These are phyloP conservation scores for Lachnellula subtilissima DNA, from an alignment of 2,329 filamentous ascomycete species.

Conservation along the genomic window DNA sequence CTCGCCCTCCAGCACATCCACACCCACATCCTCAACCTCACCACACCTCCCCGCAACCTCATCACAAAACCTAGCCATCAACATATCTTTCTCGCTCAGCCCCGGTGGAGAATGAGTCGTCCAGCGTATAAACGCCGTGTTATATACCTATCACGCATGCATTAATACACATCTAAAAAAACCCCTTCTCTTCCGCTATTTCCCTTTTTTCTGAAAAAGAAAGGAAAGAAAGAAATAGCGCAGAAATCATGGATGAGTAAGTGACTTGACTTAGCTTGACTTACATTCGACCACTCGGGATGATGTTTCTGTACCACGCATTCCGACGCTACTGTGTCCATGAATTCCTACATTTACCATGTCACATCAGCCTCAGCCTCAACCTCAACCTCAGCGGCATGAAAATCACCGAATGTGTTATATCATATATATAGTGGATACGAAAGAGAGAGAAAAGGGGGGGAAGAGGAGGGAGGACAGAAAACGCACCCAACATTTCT, in stretches of 20 bases:
- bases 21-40: conserved; percentile 36
- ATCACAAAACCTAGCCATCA: conserved; percentile 60
- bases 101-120: conserved; percentile 65
- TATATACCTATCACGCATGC: conserved; percentile 52
- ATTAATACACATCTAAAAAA: neutral
- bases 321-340: conserved; percentile 65
- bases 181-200: neutral
- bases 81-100: conserved; percentile 58
- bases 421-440: no score
- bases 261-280: conserved; percentile 15
- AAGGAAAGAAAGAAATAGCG: neutral
- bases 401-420: neutral
- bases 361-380: no score
- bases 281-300: conserved; percentile 71
- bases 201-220: no score
- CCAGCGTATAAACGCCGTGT: conserved; percentile 66
- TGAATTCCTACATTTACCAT: conserved; percentile 56
- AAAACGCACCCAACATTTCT: conserved; percentile 56
- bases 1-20: conserved; percentile 17
- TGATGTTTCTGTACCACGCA: conserved; percentile 67
- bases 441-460: neutral
- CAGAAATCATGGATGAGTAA: neutral
- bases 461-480: neutral
- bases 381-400: no score
- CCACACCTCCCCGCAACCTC: conserved; percentile 51